Percentiles rank a stretch among this genome's conserved stretches.
These are phyloP conservation scores for Chaetomiaceae sp. DNA, from an alignment of 2,329 filamentous ascomycete genomes.

Conservation along the genomic window DNA sequence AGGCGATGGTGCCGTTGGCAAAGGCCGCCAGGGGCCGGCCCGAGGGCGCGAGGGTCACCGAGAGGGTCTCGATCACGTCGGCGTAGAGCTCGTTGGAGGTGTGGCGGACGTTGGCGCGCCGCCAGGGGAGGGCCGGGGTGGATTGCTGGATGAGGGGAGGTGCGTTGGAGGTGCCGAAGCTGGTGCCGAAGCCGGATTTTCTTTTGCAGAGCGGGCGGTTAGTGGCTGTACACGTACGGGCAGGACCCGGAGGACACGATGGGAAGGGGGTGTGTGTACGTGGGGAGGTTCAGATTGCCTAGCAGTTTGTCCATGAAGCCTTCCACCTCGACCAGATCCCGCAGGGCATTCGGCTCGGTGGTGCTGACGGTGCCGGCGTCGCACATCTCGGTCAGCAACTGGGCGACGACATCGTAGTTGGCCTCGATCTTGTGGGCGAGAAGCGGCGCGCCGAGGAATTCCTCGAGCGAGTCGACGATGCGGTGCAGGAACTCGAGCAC, in stretches of 20 bases:
- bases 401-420: conserved; percentile 89
- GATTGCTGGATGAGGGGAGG: conserved; percentile 40
- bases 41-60: conserved; percentile 84
- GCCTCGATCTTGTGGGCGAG: conserved; percentile 80
- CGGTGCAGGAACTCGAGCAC: conserved; percentile 93
- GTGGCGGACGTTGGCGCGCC: conserved; percentile 85
- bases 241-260: neutral
- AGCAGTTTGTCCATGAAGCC: conserved; percentile 85
- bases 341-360: conserved; percentile 87
- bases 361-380: conserved; percentile 85
- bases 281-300: conserved; percentile 78
- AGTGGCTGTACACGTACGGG: neutral
- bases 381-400: conserved; percentile 92
- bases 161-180: conserved; percentile 30
- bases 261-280: conserved; percentile 39
- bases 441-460: conserved; percentile 85
- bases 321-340: conserved; percentile 88
- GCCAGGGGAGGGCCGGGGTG: conserved; percentile 70
- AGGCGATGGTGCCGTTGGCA: conserved; percentile 87
- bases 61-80: conserved; percentile 85
- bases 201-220: neutral
- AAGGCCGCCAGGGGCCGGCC: conserved; percentile 82
- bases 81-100: conserved; percentile 97
- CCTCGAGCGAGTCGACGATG: conserved; percentile 85
- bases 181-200: conserved; percentile 13